Evolutionary conservation across 768 basidiomycete genomes (phyloP).

Genomic region (Mycena belliarum): DNA sequence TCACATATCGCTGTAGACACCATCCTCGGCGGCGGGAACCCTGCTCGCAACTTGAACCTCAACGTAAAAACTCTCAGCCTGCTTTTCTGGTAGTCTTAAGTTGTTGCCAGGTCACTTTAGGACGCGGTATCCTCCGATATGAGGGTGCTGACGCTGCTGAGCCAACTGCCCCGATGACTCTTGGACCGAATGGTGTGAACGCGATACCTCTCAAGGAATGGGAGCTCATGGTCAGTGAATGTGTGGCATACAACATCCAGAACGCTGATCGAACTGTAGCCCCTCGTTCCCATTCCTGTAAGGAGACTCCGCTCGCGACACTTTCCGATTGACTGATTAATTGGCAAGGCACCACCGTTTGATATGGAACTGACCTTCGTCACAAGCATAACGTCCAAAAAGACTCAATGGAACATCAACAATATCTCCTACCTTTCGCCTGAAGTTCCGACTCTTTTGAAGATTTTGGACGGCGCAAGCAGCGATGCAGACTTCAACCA

Average conservation of each 20-base stretch:
- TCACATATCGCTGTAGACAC: not conserved
- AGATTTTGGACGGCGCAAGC: constrained; percentile 36
- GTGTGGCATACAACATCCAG: too few species aligned
- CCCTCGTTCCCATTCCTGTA: too few species aligned
- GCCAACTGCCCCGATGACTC: constrained; percentile 31
- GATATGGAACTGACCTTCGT: too few species aligned
- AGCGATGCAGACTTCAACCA: constrained; percentile 31
- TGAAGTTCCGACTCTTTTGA: constrained; percentile 25
- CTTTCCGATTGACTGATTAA: too few species aligned
- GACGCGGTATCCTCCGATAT: constrained; percentile 40
- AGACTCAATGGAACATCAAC: constrained; percentile 33
- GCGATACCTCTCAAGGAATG: not conserved
- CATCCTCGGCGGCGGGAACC: constrained; percentile 30
- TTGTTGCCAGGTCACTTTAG: constrained; percentile 14
- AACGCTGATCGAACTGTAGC: too few species aligned
- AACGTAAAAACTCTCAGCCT: constrained; percentile 22
- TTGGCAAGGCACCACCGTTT: too few species aligned
- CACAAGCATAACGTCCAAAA: too few species aligned
- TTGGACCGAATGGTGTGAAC: constrained; percentile 15
- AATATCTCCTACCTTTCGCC: constrained; percentile 23
- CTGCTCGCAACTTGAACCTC: constrained; percentile 29
- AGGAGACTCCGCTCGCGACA: too few species aligned
- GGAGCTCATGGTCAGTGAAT: constrained; percentile 7
- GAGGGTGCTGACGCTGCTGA: constrained; percentile 33
- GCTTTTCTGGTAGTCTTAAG: not conserved